Base-by-base conservation (phyloP, 805 yeast genomes). In the Yarrowia deformans region DNA sequence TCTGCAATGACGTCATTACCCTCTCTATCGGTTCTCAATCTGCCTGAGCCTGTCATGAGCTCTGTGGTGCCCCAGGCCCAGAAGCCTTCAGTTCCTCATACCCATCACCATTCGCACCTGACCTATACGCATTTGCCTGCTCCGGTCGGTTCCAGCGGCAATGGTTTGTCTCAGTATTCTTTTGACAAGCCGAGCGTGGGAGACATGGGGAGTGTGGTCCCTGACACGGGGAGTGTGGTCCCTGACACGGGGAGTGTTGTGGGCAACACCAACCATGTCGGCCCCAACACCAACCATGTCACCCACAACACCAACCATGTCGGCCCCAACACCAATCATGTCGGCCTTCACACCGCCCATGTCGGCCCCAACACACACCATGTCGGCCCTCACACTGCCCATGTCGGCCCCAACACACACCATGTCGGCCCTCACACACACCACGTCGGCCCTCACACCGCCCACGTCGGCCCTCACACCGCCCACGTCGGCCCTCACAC, bases 1-100 rank as follows among this genome's bases (percentile, higher is more conserved):
- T n/a, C 6, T 29, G 12, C 29, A n/a, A 56, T 58, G 64, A 58
- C 50, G 29, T 58, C 64, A 58, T 29, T 58, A 3, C 64, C 64
- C 7, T 34, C 64, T 43, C 64, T 58, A 1, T 16, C 50, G 37
- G 50, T 42, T n/a, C 64, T 58, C 49, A 58, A 58, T 12, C 50
- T 58, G 10, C 64, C 64, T 12, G 50, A 58, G 29, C 64, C 64
- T n/a, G 64, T 58, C 16, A 39, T 56, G 39, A 37, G 16, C 16
- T 13, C 39, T 8, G 45, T 13, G 1, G 10, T 23, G 37, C 37
- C 50, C 12, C 64, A 29, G 50, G 32, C 39, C 10, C 49, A 40
- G 35, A 29, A 14, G n/a, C 50, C 32, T 40, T 12, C 37, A 23
- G 48, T 5, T 1, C 2, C 40, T 6, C 40, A 32, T 32, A 16